Evolutionary conservation across 805 yeast species (phyloP).

Genomic region (Lachancea fermentati): DNA sequence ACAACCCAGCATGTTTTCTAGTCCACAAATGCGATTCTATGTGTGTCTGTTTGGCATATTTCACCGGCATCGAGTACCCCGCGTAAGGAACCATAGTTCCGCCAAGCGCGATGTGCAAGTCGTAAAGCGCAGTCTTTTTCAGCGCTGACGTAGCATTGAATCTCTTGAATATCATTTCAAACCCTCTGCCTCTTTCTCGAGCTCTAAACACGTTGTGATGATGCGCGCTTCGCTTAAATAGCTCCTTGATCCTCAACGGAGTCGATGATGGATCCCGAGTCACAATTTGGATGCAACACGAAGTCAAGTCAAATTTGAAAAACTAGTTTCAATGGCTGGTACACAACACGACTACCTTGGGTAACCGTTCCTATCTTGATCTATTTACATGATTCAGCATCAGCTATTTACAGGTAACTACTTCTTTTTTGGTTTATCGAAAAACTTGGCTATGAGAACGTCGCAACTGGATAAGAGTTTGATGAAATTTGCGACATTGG

Average conservation of each 20-base stretch:
- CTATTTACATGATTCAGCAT: neutral
- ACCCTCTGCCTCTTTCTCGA: no score
- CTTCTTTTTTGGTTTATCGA: slow-evolving; percentile 19
- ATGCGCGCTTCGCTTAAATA: neutral
- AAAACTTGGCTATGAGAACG: slow-evolving; percentile 19
- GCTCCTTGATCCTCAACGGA: neutral
- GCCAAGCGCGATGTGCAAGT: slow-evolving; percentile 68
- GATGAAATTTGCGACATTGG: slow-evolving; percentile 15
- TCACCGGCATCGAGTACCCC: slow-evolving; percentile 92
- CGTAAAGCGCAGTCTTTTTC: slow-evolving; percentile 73
- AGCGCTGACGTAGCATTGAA: slow-evolving; percentile 32
- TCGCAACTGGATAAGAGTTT: slow-evolving; percentile 18
- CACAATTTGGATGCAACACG: neutral
- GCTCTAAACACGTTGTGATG: no score
- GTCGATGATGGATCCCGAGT: neutral
- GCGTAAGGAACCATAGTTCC: slow-evolving; percentile 96
- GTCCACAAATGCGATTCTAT: slow-evolving; percentile 95
- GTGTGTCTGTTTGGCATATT: slow-evolving; percentile 79
- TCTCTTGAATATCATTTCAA: slow-evolving; percentile 18
- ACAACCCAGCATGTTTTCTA: slow-evolving; percentile 77
- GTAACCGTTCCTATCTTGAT: no score
- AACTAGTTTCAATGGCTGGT: no score
- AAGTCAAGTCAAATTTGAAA: neutral
- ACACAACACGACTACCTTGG: no score
- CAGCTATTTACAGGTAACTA: slow-evolving; percentile 9